Percentiles rank a stretch among this genome's conserved stretches.
Evolutionary conservation across 1,284 basidiomycete genomes (phyloP).

Genomic region (Apiotrichum akiyoshidainum): DNA sequence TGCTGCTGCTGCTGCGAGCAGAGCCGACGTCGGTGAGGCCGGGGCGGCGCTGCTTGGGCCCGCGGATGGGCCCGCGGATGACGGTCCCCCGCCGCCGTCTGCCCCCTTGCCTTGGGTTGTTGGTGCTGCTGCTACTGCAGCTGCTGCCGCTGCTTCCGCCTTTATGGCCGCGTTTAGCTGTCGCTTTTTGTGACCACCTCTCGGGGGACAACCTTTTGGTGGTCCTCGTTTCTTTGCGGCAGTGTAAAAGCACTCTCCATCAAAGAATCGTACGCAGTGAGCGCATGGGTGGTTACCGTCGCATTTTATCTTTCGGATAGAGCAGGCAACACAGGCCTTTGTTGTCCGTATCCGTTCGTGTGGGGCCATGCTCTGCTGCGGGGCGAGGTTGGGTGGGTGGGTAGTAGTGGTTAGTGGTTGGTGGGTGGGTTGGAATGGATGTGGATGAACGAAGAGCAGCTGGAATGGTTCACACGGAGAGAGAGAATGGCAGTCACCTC

Average conservation of each 20-base stretch:
- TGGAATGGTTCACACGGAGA: no score
- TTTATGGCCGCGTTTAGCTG: constrained; percentile 2
- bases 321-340: constrained; percentile 20
- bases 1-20: no score
- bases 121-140: neutral
- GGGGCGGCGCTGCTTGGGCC: no score
- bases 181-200: constrained; percentile 17
- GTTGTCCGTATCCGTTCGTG: constrained; percentile 13
- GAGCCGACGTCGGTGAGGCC: no score
- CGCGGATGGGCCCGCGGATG: no score
- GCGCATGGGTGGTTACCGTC: constrained; percentile 20
- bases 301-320: constrained; percentile 22
- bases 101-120: neutral
- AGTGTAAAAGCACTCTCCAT: constrained; percentile 20
- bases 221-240: constrained; percentile 18
- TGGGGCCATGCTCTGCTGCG: no score
- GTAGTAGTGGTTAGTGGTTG: no score
- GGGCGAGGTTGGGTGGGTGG: no score
- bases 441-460: no score
- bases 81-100: no score
- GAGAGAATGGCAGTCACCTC: no score
- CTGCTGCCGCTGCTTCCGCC: constrained; percentile 2
- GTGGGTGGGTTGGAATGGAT: no score
- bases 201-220: constrained; percentile 19
- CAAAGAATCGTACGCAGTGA: constrained; percentile 19